Conservation (phyloP, 2,329 filamentous ascomycete species). For the Boeremia lycopersici region DNA sequence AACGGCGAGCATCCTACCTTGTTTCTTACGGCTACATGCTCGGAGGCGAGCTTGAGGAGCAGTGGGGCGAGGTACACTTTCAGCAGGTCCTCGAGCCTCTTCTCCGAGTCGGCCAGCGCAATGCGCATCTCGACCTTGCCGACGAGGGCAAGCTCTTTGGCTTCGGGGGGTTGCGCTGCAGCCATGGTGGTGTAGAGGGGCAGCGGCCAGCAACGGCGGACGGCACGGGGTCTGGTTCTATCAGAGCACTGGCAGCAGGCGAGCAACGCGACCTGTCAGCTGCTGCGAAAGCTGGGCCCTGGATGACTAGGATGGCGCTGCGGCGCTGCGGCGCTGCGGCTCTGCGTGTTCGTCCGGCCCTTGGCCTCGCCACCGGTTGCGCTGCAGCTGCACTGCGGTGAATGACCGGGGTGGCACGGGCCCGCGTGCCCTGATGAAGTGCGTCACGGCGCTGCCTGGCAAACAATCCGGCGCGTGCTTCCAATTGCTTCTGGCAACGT, state of each 20-base stretch:
- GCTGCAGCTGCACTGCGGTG: slow-evolving; percentile 21
- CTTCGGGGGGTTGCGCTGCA: slow-evolving; percentile 53
- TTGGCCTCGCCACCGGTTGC: slow-evolving; percentile 35
- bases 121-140: slow-evolving; percentile 87
- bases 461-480: slow-evolving; percentile 32
- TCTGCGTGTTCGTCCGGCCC: slow-evolving; percentile 22
- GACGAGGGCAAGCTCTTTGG: slow-evolving; percentile 80
- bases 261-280: slow-evolving; percentile 26
- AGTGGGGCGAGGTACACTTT: slow-evolving; percentile 80
- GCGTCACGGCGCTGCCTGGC: slow-evolving; percentile 25
- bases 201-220: slow-evolving; percentile 2
- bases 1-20: slow-evolving; percentile 59
- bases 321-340: slow-evolving; percentile 18
- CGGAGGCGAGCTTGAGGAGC: slow-evolving; percentile 84
- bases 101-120: slow-evolving; percentile 79
- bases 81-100: slow-evolving; percentile 78
- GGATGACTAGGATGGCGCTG: slow-evolving; percentile 10
- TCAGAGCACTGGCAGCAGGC: slow-evolving; percentile 32
- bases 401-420: slow-evolving; percentile 28
- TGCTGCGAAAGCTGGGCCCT: slow-evolving; percentile 3
- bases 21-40: slow-evolving; percentile 77
- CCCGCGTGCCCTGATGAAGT: slow-evolving; percentile 4
- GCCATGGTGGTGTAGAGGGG: slow-evolving; percentile 34
- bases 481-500: slow-evolving; percentile 29
- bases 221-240: slow-evolving; percentile 4